Conservation (phyloP, 495 filamentous ascomycete species). For the Hyaloscypha bicolor region DNA sequence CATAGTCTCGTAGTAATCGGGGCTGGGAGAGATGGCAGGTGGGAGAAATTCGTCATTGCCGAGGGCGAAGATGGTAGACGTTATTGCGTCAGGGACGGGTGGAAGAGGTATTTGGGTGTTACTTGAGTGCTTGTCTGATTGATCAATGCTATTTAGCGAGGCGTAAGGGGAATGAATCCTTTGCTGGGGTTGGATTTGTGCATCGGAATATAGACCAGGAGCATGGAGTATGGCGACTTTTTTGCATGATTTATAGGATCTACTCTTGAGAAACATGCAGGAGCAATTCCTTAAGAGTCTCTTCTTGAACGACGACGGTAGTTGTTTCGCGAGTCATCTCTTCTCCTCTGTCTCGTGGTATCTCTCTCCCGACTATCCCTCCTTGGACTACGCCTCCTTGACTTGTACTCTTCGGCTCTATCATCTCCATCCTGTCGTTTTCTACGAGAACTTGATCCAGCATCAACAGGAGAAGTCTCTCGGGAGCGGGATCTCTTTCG, state of each 20-base stretch:
- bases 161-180: constrained; percentile 14
- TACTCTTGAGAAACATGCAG: not conserved
- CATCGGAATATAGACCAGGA: not conserved
- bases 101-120: constrained; percentile 75
- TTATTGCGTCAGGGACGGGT: constrained; percentile 68
- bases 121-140: constrained; percentile 18
- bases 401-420: constrained; percentile 32
- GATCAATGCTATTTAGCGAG: constrained; percentile 24
- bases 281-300: constrained; percentile 21
- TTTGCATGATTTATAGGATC: not conserved
- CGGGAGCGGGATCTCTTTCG: constrained; percentile 30
- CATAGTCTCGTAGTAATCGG: constrained; percentile 72
- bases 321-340: constrained; percentile 24
- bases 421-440: constrained; percentile 32
- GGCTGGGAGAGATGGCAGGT: constrained; percentile 77
- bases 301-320: constrained; percentile 27
- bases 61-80: constrained; percentile 65
- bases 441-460: constrained; percentile 23
- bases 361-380: constrained; percentile 25
- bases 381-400: constrained; percentile 34
- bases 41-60: constrained; percentile 78
- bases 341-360: constrained; percentile 7
- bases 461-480: constrained; percentile 27
- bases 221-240: not conserved
- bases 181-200: not conserved